A percentile compares a stretch with the other conserved stretches of the same genome.
Evolutionary conservation across 2,329 filamentous ascomycete species (phyloP).

Genomic region (Myriosclerotinia duriaeana): DNA sequence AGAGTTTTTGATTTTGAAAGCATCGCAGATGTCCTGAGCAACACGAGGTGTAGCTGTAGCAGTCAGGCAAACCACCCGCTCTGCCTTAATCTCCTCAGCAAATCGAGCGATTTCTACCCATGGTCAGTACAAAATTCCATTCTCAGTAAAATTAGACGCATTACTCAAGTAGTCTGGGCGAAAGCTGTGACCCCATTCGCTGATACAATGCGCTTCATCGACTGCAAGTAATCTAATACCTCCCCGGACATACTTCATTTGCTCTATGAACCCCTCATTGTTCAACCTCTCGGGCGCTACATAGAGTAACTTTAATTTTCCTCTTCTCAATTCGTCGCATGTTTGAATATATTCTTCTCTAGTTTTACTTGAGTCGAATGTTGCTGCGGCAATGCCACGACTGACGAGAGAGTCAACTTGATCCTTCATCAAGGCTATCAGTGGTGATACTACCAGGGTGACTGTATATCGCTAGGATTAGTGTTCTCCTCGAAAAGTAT

Average conservation of each 20-base stretch:
- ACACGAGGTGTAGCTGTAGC: slow-evolving; percentile 59
- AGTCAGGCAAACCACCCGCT: slow-evolving; percentile 59
- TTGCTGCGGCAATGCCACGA: slow-evolving; percentile 53
- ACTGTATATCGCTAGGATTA: slow-evolving; percentile 33
- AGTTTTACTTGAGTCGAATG: slow-evolving; percentile 56
- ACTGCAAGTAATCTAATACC: slow-evolving; percentile 57
- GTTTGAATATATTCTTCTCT: slow-evolving; percentile 44
- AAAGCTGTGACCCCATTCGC: slow-evolving; percentile 54
- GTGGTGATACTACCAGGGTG: slow-evolving; percentile 56
- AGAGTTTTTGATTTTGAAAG: slow-evolving; percentile 49
- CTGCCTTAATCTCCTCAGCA: slow-evolving; percentile 54
- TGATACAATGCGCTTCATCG: slow-evolving; percentile 60
- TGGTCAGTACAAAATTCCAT: slow-evolving; percentile 20
- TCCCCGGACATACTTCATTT: slow-evolving; percentile 54
- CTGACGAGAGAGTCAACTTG: slow-evolving; percentile 56
- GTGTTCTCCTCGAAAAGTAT: neutral
- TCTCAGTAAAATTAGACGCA: neutral
- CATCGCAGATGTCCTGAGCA: slow-evolving; percentile 53
- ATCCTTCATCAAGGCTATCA: slow-evolving; percentile 61
- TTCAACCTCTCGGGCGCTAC: slow-evolving; percentile 60
- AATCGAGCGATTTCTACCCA: slow-evolving; percentile 51
- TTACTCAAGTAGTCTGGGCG: slow-evolving; percentile 52
- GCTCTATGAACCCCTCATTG: slow-evolving; percentile 59
- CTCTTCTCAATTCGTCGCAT: slow-evolving; percentile 49
- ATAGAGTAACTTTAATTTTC: slow-evolving; percentile 54